phyloP scores from a whole-genome alignment of 371 early-diverging fungal species.

The Actinomucor elegans region DNA sequence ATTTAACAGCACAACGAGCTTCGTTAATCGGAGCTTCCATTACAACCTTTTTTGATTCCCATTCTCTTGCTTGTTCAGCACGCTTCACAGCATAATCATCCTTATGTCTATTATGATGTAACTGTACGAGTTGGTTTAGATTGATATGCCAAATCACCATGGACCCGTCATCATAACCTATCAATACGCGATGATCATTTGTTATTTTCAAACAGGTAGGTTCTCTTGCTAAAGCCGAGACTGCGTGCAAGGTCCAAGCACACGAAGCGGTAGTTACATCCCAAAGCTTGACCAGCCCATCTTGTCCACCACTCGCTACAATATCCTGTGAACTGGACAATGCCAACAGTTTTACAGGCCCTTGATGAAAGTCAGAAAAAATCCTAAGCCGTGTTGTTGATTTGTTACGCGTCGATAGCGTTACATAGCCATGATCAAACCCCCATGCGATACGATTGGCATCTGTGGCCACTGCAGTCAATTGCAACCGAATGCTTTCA shows the following conservation, averaged over 20 bases:
- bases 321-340: slow-evolving; percentile 28
- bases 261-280: slow-evolving; percentile 28
- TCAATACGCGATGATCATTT: slow-evolving; percentile 28
- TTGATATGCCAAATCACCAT: slow-evolving; percentile 40
- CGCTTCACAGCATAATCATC: neutral
- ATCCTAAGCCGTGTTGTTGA: slow-evolving; percentile 29
- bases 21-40: slow-evolving; percentile 15
- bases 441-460: slow-evolving; percentile 54
- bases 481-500: slow-evolving; percentile 23
- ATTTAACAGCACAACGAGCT: slow-evolving; percentile 16
- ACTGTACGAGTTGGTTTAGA: slow-evolving; percentile 14
- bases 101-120: slow-evolving; percentile 7
- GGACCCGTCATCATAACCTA: slow-evolving; percentile 45
- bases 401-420: slow-evolving; percentile 30
- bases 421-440: slow-evolving; percentile 35
- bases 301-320: slow-evolving; percentile 44
- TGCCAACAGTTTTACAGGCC: slow-evolving; percentile 31
- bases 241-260: slow-evolving; percentile 24
- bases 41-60: slow-evolving; percentile 10
- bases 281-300: slow-evolving; percentile 45
- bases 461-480: slow-evolving; percentile 35
- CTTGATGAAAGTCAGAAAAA: slow-evolving; percentile 46
- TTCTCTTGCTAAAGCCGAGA: slow-evolving; percentile 7
- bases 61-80: neutral
- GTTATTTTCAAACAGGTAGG: slow-evolving; percentile 30